Evolutionary conservation across 208 protist species (phyloP).

Genomic region (Kentomonas sorsogonicus): DNA sequence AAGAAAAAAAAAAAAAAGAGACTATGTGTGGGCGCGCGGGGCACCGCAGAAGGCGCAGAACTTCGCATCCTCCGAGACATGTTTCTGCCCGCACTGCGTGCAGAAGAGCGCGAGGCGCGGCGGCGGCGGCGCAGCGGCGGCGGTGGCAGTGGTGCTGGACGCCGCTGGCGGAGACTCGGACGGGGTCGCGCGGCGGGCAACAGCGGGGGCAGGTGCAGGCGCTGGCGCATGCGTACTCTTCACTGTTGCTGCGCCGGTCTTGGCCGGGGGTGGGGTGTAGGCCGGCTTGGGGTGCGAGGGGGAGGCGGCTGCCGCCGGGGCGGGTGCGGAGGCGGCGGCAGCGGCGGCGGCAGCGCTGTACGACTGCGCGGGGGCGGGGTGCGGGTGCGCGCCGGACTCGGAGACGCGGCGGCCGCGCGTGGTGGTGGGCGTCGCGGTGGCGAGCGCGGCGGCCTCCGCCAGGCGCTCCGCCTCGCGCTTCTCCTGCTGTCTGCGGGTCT

Average conservation of each 20-base stretch:
- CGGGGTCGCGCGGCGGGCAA: not conserved
- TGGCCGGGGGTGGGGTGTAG: not conserved
- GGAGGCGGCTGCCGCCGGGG: not conserved
- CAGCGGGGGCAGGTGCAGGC: not conserved
- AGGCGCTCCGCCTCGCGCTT: too few relatives aligned
- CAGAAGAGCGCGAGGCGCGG: conserved; percentile 26
- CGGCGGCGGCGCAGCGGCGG: not conserved
- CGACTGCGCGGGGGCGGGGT: too few relatives aligned
- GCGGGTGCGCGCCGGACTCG: too few relatives aligned
- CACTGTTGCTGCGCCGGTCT: too few relatives aligned
- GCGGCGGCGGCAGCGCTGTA: too few relatives aligned
- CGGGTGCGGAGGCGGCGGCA: not conserved
- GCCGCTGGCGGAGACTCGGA: not conserved
- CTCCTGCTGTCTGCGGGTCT: too few relatives aligned
- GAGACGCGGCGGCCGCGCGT: too few relatives aligned
- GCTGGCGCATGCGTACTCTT: too few relatives aligned
- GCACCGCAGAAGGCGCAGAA: conserved; percentile 85
- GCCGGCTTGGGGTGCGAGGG: not conserved
- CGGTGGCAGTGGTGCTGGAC: not conserved
- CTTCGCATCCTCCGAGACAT: conserved; percentile 62
- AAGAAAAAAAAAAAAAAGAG: not conserved
- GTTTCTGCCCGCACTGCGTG: conserved; percentile 52
- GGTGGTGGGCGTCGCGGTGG: not conserved
- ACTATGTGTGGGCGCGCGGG: not conserved
- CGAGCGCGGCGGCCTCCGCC: not conserved